A percentile compares a stretch with the other conserved stretches of the same genome.
Conservation (phyloP, 1,139 yeast genomes). For the Saccharomycopsis hybrid region DNA sequence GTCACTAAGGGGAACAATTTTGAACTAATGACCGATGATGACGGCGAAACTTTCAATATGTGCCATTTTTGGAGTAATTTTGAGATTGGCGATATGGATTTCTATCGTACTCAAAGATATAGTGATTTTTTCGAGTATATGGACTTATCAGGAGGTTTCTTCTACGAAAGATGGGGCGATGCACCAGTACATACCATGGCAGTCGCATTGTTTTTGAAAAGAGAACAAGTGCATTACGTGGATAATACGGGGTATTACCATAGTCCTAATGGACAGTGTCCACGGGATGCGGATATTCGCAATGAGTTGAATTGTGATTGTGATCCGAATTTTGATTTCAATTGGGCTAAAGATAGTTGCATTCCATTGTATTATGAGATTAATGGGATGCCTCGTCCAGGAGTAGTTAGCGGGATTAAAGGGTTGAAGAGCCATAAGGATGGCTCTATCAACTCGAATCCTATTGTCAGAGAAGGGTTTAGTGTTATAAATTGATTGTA, state of each 20-base stretch:
- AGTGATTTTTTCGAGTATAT: conserved; percentile 43
- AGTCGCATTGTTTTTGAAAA: conserved; percentile 43
- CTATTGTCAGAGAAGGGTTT: conserved; percentile 18
- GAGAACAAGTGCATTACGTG: conserved; percentile 45
- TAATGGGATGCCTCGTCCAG: conserved; percentile 16
- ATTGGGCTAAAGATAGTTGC: conserved; percentile 19
- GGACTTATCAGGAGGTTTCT: conserved; percentile 53
- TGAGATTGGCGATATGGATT: conserved; percentile 49
- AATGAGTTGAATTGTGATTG: conserved; percentile 45
- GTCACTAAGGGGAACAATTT: conserved; percentile 38
- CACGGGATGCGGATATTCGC: conserved; percentile 41
- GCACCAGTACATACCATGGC: conserved; percentile 62
- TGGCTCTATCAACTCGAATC: conserved; percentile 14
- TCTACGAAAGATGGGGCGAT: conserved; percentile 65
- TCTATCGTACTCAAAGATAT: conserved; percentile 45
- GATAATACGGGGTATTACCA: conserved; percentile 55
- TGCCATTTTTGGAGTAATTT: conserved; percentile 66
- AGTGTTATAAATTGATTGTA: not conserved
- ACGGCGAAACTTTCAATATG: conserved; percentile 44
- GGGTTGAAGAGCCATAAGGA: conserved; percentile 17
- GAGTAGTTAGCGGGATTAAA: not conserved
- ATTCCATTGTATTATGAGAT: conserved; percentile 20
- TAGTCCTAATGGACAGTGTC: conserved; percentile 57
- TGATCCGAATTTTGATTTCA: conserved; percentile 33
- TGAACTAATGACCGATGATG: conserved; percentile 44